Evolutionary conservation across 345 rosid species (phyloP).

Genomic region (Bruguiera parviflora): DNA sequence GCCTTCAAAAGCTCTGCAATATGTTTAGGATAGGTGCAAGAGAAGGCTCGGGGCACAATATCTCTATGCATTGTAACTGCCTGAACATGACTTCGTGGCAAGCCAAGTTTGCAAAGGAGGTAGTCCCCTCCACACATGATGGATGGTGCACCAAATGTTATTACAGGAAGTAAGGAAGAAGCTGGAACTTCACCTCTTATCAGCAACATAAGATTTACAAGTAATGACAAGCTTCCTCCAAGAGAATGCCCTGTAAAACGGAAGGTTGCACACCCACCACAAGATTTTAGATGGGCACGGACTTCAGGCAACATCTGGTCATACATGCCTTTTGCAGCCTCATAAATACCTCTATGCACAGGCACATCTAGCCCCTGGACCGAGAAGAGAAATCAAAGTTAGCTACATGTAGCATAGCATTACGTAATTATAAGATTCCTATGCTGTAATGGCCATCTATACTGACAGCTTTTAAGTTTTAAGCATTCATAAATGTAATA

Average conservation of each 20-base stretch:
- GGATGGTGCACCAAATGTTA: conserved; percentile 91
- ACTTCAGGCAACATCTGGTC: conserved; percentile 91
- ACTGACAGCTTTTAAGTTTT: not conserved
- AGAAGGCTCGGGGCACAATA: conserved; percentile 94
- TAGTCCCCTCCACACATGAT: conserved; percentile 90
- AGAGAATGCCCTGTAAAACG: conserved; percentile 97
- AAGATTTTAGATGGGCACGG: conserved; percentile 56
- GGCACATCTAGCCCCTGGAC: conserved; percentile 67
- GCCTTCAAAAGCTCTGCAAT: conserved; percentile 80
- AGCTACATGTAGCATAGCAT: not conserved
- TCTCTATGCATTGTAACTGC: conserved; percentile 87
- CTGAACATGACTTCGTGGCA: conserved; percentile 68
- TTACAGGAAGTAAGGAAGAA: conserved; percentile 76
- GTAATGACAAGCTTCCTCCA: conserved; percentile 90
- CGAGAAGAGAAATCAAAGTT: conserved; percentile 10
- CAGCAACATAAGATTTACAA: conserved; percentile 80
- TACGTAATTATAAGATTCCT: not conserved
- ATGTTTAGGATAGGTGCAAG: conserved; percentile 85
- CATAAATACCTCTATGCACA: conserved; percentile 95
- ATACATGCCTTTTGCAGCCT: conserved; percentile 96
- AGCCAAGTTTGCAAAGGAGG: conserved; percentile 75
- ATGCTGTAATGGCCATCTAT: not conserved
- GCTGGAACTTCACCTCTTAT: conserved; percentile 78
- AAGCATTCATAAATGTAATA: not conserved
- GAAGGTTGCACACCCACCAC: conserved; percentile 60